Conservation (phyloP, 768 basidiomycete genomes). For the Boletus vermiculosoides region DNA sequence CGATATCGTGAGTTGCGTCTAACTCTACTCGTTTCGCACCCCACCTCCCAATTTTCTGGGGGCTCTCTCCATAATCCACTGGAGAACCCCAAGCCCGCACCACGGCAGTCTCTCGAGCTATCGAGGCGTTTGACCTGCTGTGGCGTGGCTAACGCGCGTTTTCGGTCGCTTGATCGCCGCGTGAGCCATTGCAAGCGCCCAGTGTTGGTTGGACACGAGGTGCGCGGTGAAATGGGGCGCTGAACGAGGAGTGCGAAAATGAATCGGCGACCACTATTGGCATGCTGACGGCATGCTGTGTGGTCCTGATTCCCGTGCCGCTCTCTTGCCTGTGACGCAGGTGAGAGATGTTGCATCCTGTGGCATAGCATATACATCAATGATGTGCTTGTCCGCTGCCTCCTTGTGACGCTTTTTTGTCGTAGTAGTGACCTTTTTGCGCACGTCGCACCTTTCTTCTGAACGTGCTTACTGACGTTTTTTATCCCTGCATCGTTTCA, state of each 20-base stretch:
- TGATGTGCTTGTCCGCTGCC: constrained; percentile 50
- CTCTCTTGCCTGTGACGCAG: constrained; percentile 73
- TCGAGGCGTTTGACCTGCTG: constrained; percentile 84
- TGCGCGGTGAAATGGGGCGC: constrained; percentile 97
- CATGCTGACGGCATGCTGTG: constrained; percentile 27
- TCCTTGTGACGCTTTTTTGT: constrained; percentile 53
- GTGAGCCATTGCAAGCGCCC: constrained; percentile 63
- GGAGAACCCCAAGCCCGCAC: constrained; percentile 95
- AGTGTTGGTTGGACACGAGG: constrained; percentile 83
- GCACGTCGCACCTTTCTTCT: constrained; percentile 33
- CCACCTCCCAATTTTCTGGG: constrained; percentile 97
- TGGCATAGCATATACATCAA: constrained; percentile 59
- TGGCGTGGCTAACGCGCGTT: constrained; percentile 76
- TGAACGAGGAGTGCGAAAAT: constrained; percentile 90
- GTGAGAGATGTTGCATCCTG: constrained; percentile 40
- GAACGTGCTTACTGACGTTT: constrained; percentile 57
- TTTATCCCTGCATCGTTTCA: constrained; percentile 47
- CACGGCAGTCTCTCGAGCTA: constrained; percentile 70
- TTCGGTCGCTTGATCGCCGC: constrained; percentile 96
- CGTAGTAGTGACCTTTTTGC: constrained; percentile 28
- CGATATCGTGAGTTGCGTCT: constrained; percentile 88
- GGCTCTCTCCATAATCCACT: constrained; percentile 87
- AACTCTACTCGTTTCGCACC: constrained; percentile 88
- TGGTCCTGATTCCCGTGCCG: constrained; percentile 30
- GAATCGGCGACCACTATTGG: constrained; percentile 23